Evolutionary conservation across 2,329 filamentous ascomycete species (phyloP).

Genomic region (Dryadomyces sulphureus): DNA sequence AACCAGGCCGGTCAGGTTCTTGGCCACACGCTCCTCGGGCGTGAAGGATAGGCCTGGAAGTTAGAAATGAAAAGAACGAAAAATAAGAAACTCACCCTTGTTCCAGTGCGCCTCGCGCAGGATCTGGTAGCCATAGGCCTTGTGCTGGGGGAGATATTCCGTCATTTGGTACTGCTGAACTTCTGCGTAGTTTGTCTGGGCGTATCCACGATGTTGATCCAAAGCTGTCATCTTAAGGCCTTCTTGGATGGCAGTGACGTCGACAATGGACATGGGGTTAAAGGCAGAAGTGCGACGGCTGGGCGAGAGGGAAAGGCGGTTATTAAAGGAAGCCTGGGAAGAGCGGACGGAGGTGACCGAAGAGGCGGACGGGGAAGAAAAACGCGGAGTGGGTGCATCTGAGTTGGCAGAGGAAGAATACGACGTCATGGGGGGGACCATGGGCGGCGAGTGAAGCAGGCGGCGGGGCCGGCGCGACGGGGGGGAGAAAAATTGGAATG

Average conservation of each 20-base stretch:
- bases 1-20: slow-evolving; percentile 52
- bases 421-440: slow-evolving; percentile 28
- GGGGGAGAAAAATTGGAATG: neutral
- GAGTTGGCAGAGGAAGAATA: slow-evolving; percentile 27
- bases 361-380: slow-evolving; percentile 34
- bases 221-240: slow-evolving; percentile 45
- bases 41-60: slow-evolving; percentile 45
- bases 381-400: slow-evolving; percentile 40
- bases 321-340: slow-evolving; percentile 35
- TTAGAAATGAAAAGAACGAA: slow-evolving; percentile 1
- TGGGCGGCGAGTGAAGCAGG: slow-evolving; percentile 11
- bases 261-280: slow-evolving; percentile 41
- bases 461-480: neutral
- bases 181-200: slow-evolving; percentile 38
- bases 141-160: slow-evolving; percentile 35
- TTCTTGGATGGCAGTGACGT: slow-evolving; percentile 41
- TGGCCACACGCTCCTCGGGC: slow-evolving; percentile 45
- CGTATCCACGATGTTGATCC: slow-evolving; percentile 46
- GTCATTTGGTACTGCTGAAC: slow-evolving; percentile 38
- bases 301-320: slow-evolving; percentile 33
- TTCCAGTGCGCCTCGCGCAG: slow-evolving; percentile 49
- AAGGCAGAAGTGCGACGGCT: slow-evolving; percentile 34
- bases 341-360: slow-evolving; percentile 31
- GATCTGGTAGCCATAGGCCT: slow-evolving; percentile 45
- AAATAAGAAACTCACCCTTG: slow-evolving; percentile 34